Evolutionary conservation across 768 basidiomycete genomes (phyloP), one percentile per base, ranked within the genome.

Genomic region (Mycena galopus): DNA sequence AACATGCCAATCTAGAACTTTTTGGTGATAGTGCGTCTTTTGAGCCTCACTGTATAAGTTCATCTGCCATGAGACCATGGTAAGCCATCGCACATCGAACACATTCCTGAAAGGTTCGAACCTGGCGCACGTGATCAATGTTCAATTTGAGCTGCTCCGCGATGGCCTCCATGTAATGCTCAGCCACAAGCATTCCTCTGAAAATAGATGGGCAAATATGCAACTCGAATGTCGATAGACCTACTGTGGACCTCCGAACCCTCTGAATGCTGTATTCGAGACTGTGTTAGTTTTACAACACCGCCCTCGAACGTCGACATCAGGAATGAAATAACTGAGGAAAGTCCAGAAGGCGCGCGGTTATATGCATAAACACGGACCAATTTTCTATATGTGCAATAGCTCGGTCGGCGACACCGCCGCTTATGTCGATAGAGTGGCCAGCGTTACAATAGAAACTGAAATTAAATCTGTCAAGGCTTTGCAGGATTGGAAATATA

Each of bases 251-350:
- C 75, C 75, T 12, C 75, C 75, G 39, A 76, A 76, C 0, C 75
- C 75, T 64, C 61, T 25, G 29, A 62, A 62, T 30, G 61, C 61
- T 11, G 61, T 62, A 27, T 47, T 44, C 8, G 27, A 14, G n/a
- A 75, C 75, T 1, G 75, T 76, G 37, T 76, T 76, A 3, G 75
- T 76, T 64, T 76, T 76, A 51, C 75, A 76, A 39, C 68, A 73
- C 8, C 65, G 72, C 7, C 67, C 72, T 50, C 62, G 75, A 23
- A 76, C 72, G 56, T 76, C 75, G 25, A 76, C 72, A 25, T 76
- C 65, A 0, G 75, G 75, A 10, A 76, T 76, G 33, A 70, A 76
- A 44, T 73, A 73, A 23, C 72, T 73, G 37, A 27, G 32, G 32
- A 4, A 14, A 3, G 58, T 39, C 14, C 1, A 17, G 17, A 50